Conservation (phyloP, 768 basidiomycete species). For the Russula compacta region DNA sequence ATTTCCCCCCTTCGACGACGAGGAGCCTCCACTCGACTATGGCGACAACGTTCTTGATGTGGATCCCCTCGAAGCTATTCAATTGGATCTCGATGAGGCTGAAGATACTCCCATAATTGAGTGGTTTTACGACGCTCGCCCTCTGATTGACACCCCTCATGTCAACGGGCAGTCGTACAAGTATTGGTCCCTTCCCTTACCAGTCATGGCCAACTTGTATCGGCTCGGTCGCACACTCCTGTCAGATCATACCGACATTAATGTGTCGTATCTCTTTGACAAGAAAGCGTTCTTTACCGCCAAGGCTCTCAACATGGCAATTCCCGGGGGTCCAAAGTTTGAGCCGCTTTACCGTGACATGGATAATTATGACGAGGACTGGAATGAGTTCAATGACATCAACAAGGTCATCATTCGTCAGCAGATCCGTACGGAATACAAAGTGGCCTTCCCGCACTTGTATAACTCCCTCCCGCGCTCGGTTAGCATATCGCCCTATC, state of each 20-base stretch:
- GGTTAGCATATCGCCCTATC: conserved; percentile 86
- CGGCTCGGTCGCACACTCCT: conserved; percentile 89
- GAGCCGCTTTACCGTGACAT: conserved; percentile 96
- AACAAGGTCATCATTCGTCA: conserved; percentile 99
- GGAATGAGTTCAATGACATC: conserved; percentile 99
- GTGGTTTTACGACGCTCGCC: conserved; percentile 98
- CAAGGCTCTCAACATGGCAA: conserved; percentile 93
- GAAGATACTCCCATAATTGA: conserved; percentile 89
- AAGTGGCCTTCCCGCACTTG: conserved; percentile 96
- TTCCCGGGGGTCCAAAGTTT: conserved; percentile 97
- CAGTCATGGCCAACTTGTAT: conserved; percentile 94
- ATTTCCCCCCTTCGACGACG: conserved; percentile 98
- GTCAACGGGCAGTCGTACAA: conserved; percentile 93
- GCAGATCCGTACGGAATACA: conserved; percentile 97
- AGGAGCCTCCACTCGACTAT: conserved; percentile 97
- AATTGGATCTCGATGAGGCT: conserved; percentile 85
- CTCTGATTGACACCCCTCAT: conserved; percentile 78
- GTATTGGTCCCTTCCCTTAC: conserved; percentile 88
- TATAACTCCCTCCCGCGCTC: conserved; percentile 97
- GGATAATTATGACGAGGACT: conserved; percentile 97
- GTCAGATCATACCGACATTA: conserved; percentile 86
- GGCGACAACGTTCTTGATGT: conserved; percentile 98
- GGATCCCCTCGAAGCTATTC: conserved; percentile 95
- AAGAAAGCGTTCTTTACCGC: conserved; percentile 98
- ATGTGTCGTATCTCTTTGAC: conserved; percentile 91